A percentile compares a stretch with the other conserved stretches of the same genome.
These are phyloP conservation scores for Brassica balearica DNA, from an alignment of 441 rosid genomes.

Conservation along the genomic window DNA sequence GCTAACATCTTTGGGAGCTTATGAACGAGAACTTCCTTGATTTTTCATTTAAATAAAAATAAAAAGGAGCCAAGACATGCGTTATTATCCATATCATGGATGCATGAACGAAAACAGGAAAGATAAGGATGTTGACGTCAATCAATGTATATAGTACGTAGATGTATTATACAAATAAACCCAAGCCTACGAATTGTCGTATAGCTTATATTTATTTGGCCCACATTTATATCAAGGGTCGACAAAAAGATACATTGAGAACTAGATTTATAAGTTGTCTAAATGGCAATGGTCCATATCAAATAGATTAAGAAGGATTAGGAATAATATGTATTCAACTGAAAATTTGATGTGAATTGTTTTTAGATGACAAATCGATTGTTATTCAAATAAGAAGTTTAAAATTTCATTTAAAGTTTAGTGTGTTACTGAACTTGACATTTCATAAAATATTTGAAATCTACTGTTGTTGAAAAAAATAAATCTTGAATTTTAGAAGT, in stretches of 20 bases:
- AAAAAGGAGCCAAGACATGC: constrained; percentile 12
- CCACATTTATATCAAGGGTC: constrained; percentile 16
- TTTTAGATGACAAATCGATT: background rate
- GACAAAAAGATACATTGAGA: background rate
- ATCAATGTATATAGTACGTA: background rate
- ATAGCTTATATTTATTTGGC: constrained; percentile 15
- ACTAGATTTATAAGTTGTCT: background rate
- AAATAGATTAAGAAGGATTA: background rate
- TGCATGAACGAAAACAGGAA: constrained; percentile 34
- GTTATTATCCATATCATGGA: constrained; percentile 18
- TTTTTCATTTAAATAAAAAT: background rate
- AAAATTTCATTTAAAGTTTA: too few relatives aligned
- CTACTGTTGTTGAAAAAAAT: too few relatives aligned
- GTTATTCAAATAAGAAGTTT: too few relatives aligned
- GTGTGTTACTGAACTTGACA: too few relatives aligned
- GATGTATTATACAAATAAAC: background rate
- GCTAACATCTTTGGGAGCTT: background rate
- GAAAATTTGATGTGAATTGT: background rate
- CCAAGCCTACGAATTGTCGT: constrained; percentile 12
- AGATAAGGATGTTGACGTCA: constrained; percentile 35
- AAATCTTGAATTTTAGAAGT: too few relatives aligned
- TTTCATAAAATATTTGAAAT: too few relatives aligned
- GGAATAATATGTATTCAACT: background rate
- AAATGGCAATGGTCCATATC: constrained; percentile 2
- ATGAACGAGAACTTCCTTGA: background rate